phyloP scores from a whole-genome alignment of 2,329 filamentous ascomycete genomes.

The Fusarium transvaalense region DNA sequence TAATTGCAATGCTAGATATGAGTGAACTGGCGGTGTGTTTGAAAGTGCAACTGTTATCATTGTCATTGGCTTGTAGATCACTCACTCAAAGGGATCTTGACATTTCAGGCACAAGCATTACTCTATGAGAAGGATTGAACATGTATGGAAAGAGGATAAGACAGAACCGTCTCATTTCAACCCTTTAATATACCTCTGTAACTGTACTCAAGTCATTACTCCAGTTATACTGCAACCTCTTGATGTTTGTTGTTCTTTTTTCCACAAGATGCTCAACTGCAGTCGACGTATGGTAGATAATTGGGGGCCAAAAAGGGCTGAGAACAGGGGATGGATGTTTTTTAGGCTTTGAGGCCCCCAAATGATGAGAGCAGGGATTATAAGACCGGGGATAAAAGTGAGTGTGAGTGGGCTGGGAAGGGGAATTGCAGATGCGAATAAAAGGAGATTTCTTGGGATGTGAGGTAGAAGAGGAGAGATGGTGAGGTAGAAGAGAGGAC shows the following conservation, averaged over 20 bases:
- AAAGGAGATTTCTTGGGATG: background rate
- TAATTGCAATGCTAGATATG: background rate
- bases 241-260: background rate
- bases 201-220: background rate
- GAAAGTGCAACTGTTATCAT: background rate
- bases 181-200: background rate
- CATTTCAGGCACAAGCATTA: background rate
- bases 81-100: background rate
- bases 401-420: background rate
- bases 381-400: background rate
- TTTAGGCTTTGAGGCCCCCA: slow-evolving; percentile 26
- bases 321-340: background rate
- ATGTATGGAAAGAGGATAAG: background rate
- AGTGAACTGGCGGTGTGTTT: background rate
- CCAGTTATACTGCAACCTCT: background rate
- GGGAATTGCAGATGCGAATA: background rate
- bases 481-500: too few species aligned
- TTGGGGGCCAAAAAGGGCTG: background rate
- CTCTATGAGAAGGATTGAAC: background rate
- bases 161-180: background rate
- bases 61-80: background rate
- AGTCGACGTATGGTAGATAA: too few species aligned
- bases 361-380: slow-evolving; percentile 18
- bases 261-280: background rate
- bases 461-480: background rate